Percentiles rank a stretch among this genome's conserved stretches.
phyloP scores from a whole-genome alignment of 2,329 filamentous ascomycete species.

The Sporothrix pallida region DNA sequence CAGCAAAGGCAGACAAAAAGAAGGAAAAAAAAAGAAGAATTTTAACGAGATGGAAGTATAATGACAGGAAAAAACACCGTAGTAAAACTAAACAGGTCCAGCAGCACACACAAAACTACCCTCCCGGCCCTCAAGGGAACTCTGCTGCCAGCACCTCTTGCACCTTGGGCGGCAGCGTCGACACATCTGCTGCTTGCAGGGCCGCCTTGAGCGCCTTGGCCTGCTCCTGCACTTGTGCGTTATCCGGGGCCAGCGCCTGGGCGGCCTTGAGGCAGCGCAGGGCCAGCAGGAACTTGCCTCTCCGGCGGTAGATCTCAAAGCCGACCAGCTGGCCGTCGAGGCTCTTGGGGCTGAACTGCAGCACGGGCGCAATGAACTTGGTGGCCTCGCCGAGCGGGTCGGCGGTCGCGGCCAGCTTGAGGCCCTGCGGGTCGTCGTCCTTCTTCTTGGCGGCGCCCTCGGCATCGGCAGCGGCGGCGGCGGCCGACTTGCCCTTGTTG shows the following conservation, averaged over 20 bases:
- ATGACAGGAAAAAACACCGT: neutral
- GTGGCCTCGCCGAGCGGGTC: constrained; percentile 85
- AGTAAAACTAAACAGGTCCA: neutral
- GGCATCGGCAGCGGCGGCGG: constrained; percentile 60
- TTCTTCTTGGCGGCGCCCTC: constrained; percentile 76
- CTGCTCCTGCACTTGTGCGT: constrained; percentile 78
- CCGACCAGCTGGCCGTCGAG: constrained; percentile 82
- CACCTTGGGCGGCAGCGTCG: constrained; percentile 68
- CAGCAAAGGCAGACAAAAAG: neutral
- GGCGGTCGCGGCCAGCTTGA: constrained; percentile 78
- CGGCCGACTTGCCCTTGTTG: constrained; percentile 68
- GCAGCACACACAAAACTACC: neutral
- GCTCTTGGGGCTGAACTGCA: constrained; percentile 81
- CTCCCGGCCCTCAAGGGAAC: constrained; percentile 50
- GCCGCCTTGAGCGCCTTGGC: constrained; percentile 70
- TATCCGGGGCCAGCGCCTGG: constrained; percentile 68
- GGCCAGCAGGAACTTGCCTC: constrained; percentile 86
- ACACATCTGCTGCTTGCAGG: constrained; percentile 57
- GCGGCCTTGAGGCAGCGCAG: constrained; percentile 83
- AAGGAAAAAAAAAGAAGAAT: neutral
- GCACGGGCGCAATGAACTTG: constrained; percentile 81
- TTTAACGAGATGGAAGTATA: neutral
- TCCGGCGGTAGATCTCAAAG: constrained; percentile 86
- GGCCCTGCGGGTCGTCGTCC: constrained; percentile 85
- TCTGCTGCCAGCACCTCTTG: constrained; percentile 72